Percentiles rank a stretch among this genome's conserved stretches.
Evolutionary conservation across 768 basidiomycete genomes (phyloP).

Genomic region (Coprinopsis strossmayeri): DNA sequence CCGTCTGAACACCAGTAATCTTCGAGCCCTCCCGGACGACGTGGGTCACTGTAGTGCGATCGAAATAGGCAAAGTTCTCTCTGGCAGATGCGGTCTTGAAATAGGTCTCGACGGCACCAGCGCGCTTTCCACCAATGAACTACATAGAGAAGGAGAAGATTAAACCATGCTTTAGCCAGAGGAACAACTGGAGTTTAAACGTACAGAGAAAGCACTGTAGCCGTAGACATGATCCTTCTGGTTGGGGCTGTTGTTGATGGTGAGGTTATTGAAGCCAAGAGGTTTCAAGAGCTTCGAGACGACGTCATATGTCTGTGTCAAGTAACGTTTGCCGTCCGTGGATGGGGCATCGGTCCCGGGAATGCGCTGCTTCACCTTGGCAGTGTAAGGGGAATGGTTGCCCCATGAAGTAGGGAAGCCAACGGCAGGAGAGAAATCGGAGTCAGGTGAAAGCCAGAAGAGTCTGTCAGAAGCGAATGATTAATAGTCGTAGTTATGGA

Average conservation of each 20-base stretch:
- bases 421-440: conserved; percentile 40
- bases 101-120: conserved; percentile 55
- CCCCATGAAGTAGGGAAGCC: conserved; percentile 55
- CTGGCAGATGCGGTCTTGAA: conserved; percentile 49
- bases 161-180: neutral
- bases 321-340: conserved; percentile 52
- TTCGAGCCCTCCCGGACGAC: conserved; percentile 50
- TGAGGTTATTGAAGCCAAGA: conserved; percentile 46
- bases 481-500: no score
- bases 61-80: conserved; percentile 43
- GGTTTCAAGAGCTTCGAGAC: conserved; percentile 34
- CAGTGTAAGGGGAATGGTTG: conserved; percentile 45
- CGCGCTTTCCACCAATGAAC: conserved; percentile 41
- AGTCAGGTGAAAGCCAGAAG: conserved; percentile 48
- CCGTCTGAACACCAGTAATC: conserved; percentile 56
- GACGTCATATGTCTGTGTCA: conserved; percentile 43
- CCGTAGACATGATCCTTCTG: conserved; percentile 55
- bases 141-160: conserved; percentile 9
- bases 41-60: conserved; percentile 41
- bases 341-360: conserved; percentile 55
- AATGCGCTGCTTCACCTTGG: conserved; percentile 40
- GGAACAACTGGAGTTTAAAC: conserved; percentile 7
- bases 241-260: conserved; percentile 51
- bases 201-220: conserved; percentile 39
- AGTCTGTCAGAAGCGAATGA: conserved; percentile 23